Evolutionary conservation across 352 stramenopile species (phyloP), one percentile per base, ranked within the genome.

Genomic region (Thalassiosira exigua): DNA sequence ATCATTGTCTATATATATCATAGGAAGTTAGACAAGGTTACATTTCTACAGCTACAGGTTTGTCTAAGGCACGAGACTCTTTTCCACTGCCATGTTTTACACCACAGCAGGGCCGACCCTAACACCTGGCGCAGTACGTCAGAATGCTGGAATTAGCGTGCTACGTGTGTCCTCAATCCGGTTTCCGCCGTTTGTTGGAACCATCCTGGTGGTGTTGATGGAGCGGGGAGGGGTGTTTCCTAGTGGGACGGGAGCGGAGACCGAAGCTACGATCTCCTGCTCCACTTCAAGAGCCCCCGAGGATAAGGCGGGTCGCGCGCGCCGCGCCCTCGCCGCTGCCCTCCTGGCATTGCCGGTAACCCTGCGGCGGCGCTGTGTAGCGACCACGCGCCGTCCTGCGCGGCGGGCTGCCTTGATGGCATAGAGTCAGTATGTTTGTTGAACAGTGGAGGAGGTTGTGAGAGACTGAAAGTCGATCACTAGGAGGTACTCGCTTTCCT

Each of bases 381-480:
- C 36, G 36, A 44, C 36, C 36, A 14, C 36, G 14, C 7, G 7
- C 7, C 36, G 36, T 44, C 30, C 33, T 29, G 46, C 46, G 17
- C 22, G 5, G 5, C 46, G 5, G 22, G 46, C 46, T 5, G 46
- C 29, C 27, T 54, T n/a, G 44, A 27, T 17, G 17, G n/a, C 24
- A 46, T 42, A 17, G 21, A 42, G 27, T 26, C 19, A 2, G 4
- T 56, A 56, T 14, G 1, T 26, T 2, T 12, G 65, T 4, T 11
- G 27, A 3, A 12, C 32, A 39, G 3, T 32, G 48, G 51, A 29
- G 26, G 19, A 44, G 7, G 7, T 14, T 44, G 7, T 14, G 7
- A 44, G 17, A 14, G 36, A 14, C 36, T 7, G 7, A 14, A 14
- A 14, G 44, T 77, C 56, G 27, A 64, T 33, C 21, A 69, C 68